A percentile compares a stretch with the other conserved stretches of the same genome.
phyloP scores from a whole-genome alignment of 2,329 filamentous ascomycete species.

The Lanzia echinophila region DNA sequence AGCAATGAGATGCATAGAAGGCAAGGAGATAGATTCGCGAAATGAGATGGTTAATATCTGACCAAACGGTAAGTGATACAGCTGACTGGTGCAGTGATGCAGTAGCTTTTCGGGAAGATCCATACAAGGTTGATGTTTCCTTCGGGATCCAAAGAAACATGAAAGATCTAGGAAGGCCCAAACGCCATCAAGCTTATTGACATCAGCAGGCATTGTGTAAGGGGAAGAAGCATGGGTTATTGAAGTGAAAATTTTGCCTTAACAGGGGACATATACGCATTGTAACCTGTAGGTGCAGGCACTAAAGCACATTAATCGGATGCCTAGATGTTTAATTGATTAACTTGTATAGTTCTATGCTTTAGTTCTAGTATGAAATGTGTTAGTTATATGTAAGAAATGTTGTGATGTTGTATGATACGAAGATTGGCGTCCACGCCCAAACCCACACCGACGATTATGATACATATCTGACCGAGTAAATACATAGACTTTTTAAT shows the following conservation, averaged over 20 bases:
- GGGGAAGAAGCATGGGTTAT: background rate
- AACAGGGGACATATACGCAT: slow-evolving; percentile 1
- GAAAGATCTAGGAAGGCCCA: background rate
- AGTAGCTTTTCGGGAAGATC: background rate
- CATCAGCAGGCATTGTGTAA: background rate
- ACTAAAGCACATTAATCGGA: no score
- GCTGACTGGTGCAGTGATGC: background rate
- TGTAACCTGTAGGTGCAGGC: background rate
- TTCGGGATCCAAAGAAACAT: background rate
- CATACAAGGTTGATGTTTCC: background rate
- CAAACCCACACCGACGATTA: no score
- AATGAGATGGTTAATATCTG: slow-evolving; percentile 1
- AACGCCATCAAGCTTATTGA: background rate
- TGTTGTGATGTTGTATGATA: no score
- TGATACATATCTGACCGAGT: no score
- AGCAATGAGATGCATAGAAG: background rate
- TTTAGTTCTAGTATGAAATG: background rate
- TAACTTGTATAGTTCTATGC: background rate
- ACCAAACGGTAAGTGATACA: background rate
- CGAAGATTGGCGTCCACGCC: no score
- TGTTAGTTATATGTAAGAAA: no score
- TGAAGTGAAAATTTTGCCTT: background rate
- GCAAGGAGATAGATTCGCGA: background rate
- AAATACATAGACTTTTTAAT: no score
- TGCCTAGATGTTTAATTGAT: no score